Base-by-base conservation (phyloP, 2,329 filamentous ascomycete species). In the Colletotrichum tofieldiae region DNA sequence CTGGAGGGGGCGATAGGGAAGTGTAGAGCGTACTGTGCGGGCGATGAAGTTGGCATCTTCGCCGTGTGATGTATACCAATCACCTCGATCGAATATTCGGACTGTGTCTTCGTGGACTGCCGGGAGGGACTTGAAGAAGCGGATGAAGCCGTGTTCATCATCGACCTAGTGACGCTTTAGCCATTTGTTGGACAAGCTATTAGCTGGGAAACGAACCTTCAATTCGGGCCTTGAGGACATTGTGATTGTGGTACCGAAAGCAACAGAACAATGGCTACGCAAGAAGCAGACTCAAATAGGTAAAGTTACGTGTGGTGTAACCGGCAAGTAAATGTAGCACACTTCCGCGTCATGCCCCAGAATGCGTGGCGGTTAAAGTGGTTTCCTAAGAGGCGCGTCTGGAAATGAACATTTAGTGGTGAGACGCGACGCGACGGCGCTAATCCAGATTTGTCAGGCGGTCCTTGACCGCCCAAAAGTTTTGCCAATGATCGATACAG, bases 81-180 rank as follows among this genome's bases (percentile, higher is more conserved):
- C 96, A 45, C 94, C 93, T 75, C 96, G 91, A 79, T 98, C 95
- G 80, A 98, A 98, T 72, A 99, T 93, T 65, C 96, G 92, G 65
- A 99, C 88, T 0, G 94, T 95, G 66, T 93, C 93, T 49, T 91
- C 88, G 76, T 91, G 90, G 65, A 91, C 90, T 18, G 86, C 78
- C 7, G 94, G 91, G 3, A 99, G 88, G n/a, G 92, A 93, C 77
- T 96, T 96, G 87, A 97, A 99, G 85, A 95, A 97, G 77, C 93
- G 94, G 84, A 98, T 98, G 87, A 99, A 99, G 76, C 96, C 95
- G 79, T 93, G 92, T 86, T 99, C 96, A 80, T 99, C 96, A 79
- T 99, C 97, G 80, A 98, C 94, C 93, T 95, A 67, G 14, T 65
- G 41, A 35, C 45, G 32, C 26, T 37, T 67, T 62, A 59, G 62